These are phyloP conservation scores for Potentilla sterilis DNA, from an alignment of 306 rosid species.

Conservation along the genomic window DNA sequence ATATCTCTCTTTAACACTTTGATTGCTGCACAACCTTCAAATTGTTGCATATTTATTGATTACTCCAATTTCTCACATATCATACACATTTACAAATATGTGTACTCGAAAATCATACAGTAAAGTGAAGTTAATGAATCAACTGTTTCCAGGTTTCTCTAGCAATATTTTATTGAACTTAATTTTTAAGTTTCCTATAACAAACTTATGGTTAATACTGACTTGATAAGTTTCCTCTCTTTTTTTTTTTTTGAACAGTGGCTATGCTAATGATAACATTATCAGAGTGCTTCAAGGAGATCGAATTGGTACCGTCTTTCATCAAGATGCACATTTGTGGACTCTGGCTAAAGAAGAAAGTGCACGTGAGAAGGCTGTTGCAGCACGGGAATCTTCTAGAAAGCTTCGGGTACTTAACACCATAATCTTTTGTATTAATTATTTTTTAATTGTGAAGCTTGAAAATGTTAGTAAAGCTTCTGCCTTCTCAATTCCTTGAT, in stretches of 20 bases:
- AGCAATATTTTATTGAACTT: not conserved
- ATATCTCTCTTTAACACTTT: not conserved
- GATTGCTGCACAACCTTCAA: not conserved
- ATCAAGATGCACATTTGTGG: constrained; percentile 84
- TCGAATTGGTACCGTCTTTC: constrained; percentile 79
- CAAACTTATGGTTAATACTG: constrained; percentile 22
- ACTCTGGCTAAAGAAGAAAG: constrained; percentile 53
- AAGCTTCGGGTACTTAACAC: constrained; percentile 51
- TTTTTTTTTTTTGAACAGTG: constrained; percentile 39
- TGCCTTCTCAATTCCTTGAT: not conserved
- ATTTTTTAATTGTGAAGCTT: not conserved
- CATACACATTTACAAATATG: not conserved
- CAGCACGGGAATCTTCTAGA: constrained; percentile 66
- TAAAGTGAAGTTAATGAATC: not conserved
- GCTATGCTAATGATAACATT: constrained; percentile 69
- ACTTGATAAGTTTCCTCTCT: not conserved
- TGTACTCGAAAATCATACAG: not conserved
- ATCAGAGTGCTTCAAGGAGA: constrained; percentile 75
- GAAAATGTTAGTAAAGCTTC: not conserved
- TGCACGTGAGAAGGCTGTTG: constrained; percentile 79
- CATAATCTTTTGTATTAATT: not conserved
- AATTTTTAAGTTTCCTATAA: not conserved
- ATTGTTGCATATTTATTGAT: not conserved
- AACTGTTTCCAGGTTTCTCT: not conserved
- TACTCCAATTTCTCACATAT: not conserved